phyloP scores from a whole-genome alignment of 2,329 filamentous ascomycete genomes.

The Claviceps africana region DNA sequence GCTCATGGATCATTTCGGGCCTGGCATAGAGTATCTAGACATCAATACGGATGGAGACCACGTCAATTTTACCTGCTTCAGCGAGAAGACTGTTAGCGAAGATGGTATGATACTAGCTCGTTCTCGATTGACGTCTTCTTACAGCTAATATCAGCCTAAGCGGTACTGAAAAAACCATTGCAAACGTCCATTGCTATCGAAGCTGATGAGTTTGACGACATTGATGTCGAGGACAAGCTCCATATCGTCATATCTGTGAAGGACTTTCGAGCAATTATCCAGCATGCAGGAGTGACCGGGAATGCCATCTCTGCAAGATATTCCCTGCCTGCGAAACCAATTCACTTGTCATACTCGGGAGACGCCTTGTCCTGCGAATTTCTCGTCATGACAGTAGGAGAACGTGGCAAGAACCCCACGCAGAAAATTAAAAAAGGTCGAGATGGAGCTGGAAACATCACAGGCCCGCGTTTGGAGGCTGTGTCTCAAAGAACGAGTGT shows the following conservation, averaged over 20 bases:
- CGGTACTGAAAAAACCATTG: conserved; percentile 65
- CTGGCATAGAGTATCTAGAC: conserved; percentile 67
- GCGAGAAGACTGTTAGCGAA: conserved; percentile 60
- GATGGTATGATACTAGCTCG: conserved; percentile 19
- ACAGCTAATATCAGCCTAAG: conserved; percentile 23
- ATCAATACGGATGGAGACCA: conserved; percentile 61
- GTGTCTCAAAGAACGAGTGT: conserved; percentile 29
- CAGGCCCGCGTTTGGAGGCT: conserved; percentile 32
- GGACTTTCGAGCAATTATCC: conserved; percentile 66
- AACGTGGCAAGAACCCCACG: conserved; percentile 35
- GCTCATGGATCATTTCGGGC: conserved; percentile 67
- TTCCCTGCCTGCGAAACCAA: conserved; percentile 54
- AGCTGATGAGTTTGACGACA: conserved; percentile 61
- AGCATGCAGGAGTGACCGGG: conserved; percentile 57
- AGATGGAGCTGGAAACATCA: conserved; percentile 22
- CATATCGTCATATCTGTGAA: conserved; percentile 73
- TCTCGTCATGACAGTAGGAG: conserved; percentile 69
- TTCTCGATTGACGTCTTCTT: not conserved
- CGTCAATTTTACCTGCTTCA: conserved; percentile 69
- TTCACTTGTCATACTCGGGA: conserved; percentile 57
- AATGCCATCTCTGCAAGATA: conserved; percentile 55
- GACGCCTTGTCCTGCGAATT: conserved; percentile 62
- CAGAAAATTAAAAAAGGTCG: conserved; percentile 34
- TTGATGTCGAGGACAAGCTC: conserved; percentile 58
- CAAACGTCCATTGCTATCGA: conserved; percentile 69